Percentiles rank a stretch among this genome's conserved stretches.
Conservation (phyloP, 2,329 filamentous ascomycete species). For the Botrytis deweyae region DNA sequence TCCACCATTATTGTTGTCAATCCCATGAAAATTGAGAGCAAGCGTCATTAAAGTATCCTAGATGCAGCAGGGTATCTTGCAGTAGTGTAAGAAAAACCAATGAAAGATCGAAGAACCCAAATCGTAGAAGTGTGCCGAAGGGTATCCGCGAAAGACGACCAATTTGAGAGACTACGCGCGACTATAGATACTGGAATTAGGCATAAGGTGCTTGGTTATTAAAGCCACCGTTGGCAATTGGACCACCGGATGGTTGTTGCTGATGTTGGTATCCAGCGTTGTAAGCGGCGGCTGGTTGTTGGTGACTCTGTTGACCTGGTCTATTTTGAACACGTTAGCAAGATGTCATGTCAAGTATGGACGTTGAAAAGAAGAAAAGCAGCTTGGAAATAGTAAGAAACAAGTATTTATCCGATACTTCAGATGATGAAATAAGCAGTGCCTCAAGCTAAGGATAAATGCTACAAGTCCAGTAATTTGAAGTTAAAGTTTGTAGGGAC, state of each 20-base stretch:
- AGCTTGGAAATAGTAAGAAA: background rate
- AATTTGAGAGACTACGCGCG: background rate
- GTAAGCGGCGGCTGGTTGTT: background rate
- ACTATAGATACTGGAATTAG: background rate
- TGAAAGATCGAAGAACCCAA: slow-evolving; percentile 13
- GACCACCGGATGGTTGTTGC: slow-evolving; percentile 4
- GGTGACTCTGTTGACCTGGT: slow-evolving; percentile 1
- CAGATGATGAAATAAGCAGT: background rate
- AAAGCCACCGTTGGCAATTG: background rate
- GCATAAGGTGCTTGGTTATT: background rate
- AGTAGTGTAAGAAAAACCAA: slow-evolving; percentile 9
- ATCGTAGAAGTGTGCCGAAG: slow-evolving; percentile 8
- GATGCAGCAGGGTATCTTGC: slow-evolving; percentile 15
- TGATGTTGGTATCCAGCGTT: slow-evolving; percentile 15
- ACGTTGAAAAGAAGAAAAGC: background rate
- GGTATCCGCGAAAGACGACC: slow-evolving; percentile 19
- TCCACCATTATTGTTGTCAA: slow-evolving; percentile 9
- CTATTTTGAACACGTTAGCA: slow-evolving; percentile 5
- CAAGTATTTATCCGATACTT: slow-evolving; percentile 7
- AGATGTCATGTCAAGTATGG: background rate
- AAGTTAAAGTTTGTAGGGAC: slow-evolving; percentile 1
- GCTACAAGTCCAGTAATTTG: slow-evolving; percentile 5
- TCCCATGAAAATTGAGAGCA: slow-evolving; percentile 10
- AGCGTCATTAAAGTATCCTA: slow-evolving; percentile 13
- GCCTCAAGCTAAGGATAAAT: slow-evolving; percentile 1